phyloP scores from a whole-genome alignment of 106 monocot species.

The Dendrobium chrysotoxum region DNA sequence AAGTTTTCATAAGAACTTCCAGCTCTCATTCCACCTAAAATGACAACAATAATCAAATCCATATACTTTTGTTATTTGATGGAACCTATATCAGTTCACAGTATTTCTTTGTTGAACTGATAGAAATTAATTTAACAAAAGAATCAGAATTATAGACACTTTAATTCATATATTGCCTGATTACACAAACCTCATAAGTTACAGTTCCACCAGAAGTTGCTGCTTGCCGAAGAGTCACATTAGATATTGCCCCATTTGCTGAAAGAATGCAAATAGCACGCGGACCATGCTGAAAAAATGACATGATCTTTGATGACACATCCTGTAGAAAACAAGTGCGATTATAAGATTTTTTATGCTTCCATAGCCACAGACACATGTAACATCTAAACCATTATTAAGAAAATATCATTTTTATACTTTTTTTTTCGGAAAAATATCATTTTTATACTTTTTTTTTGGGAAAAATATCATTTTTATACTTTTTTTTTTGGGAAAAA shows the following conservation, averaged over 20 bases:
- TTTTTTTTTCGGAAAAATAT: too few relatives aligned
- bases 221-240: constrained; percentile 81
- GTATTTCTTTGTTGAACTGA: neutral
- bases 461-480: too few relatives aligned
- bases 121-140: neutral
- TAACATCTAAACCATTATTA: too few relatives aligned
- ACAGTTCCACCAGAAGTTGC: constrained; percentile 83
- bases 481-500: too few relatives aligned
- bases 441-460: too few relatives aligned
- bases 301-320: constrained; percentile 79
- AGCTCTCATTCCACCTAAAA: too few relatives aligned
- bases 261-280: constrained; percentile 71
- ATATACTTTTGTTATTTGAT: too few relatives aligned
- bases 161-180: neutral
- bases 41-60: too few relatives aligned
- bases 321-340: constrained; percentile 34
- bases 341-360: too few relatives aligned
- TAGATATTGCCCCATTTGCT: constrained; percentile 80
- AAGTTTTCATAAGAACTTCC: neutral
- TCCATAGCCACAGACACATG: too few relatives aligned
- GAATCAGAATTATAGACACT: neutral
- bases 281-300: constrained; percentile 71
- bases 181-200: constrained; percentile 66
- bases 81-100: too few relatives aligned
- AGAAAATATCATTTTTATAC: too few relatives aligned